Percentiles rank a stretch among this genome's conserved stretches.
phyloP scores from a whole-genome alignment of 805 yeast species.

The Dipodascus albidus region DNA sequence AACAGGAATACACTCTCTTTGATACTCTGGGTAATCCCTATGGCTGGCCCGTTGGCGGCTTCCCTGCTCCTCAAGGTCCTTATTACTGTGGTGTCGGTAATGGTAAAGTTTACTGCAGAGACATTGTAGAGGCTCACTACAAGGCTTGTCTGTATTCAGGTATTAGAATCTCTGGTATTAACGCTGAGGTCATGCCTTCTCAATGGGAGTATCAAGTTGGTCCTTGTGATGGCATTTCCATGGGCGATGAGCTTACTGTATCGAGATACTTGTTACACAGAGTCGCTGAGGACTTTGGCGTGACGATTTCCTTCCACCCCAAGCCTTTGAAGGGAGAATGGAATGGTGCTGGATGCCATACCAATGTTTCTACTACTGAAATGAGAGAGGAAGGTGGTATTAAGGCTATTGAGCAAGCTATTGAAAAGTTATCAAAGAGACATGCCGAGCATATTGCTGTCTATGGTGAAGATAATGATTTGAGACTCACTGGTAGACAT shows the following conservation, averaged over 20 bases:
- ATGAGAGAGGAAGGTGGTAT: constrained; percentile 97
- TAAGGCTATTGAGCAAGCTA: constrained; percentile 85
- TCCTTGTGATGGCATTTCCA: constrained; percentile 86
- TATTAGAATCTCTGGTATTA: constrained; percentile 83
- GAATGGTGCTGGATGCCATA: constrained; percentile 99
- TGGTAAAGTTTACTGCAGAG: constrained; percentile 96
- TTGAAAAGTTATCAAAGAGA: constrained; percentile 88
- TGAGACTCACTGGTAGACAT: constrained; percentile 95
- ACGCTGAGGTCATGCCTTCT: constrained; percentile 99
- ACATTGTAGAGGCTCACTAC: constrained; percentile 97
- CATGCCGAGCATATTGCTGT: constrained; percentile 92
- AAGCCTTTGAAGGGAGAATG: constrained; percentile 98
- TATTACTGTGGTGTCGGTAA: constrained; percentile 99
- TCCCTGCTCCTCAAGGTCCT: constrained; percentile 99
- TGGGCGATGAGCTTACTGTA: constrained; percentile 97
- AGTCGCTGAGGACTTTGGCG: constrained; percentile 98
- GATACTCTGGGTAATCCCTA: constrained; percentile 83
- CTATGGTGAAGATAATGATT: constrained; percentile 91
- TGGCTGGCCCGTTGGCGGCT: constrained; percentile 99
- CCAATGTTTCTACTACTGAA: constrained; percentile 84
- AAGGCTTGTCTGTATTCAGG: constrained; percentile 95
- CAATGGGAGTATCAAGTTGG: constrained; percentile 99
- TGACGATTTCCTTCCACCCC: constrained; percentile 98
- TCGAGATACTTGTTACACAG: constrained; percentile 88
- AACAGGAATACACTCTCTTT: constrained; percentile 96